Evolutionary conservation across 2,329 filamentous ascomycete species (phyloP).

Genomic region (Clonostachys chloroleuca): DNA sequence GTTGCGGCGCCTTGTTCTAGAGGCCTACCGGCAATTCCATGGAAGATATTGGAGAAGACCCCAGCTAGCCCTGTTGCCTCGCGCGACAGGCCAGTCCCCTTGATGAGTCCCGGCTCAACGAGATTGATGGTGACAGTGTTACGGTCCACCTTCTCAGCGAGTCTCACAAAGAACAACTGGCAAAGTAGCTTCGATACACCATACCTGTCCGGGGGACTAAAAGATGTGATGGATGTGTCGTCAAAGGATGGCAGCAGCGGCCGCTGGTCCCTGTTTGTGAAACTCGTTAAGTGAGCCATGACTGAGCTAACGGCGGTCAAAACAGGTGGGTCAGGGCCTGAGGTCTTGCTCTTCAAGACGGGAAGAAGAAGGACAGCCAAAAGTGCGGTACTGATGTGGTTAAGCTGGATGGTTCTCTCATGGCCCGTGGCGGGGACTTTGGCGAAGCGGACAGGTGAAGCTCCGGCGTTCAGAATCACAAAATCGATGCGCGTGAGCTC

Average conservation of each 20-base stretch:
- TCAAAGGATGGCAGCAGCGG: constrained; percentile 21
- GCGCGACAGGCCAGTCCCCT: constrained; percentile 14
- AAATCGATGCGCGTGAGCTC: constrained; percentile 11
- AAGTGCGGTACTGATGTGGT: constrained; percentile 20
- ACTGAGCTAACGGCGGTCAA: constrained; percentile 21
- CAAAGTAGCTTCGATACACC: constrained; percentile 19
- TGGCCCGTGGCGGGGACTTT: constrained; percentile 13
- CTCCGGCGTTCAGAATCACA: constrained; percentile 26
- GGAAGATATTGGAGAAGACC: not conserved
- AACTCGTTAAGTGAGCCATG: constrained; percentile 14
- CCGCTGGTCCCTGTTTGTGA: constrained; percentile 11
- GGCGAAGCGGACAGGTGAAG: constrained; percentile 10
- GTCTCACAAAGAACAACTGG: constrained; percentile 28
- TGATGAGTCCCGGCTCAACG: constrained; percentile 22
- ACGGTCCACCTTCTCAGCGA: constrained; percentile 23
- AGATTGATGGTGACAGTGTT: constrained; percentile 27
- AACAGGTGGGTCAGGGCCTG: constrained; percentile 5
- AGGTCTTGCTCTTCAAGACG: constrained; percentile 10
- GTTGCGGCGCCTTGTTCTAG: constrained; percentile 34
- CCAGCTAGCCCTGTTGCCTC: constrained; percentile 2
- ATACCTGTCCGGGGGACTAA: constrained; percentile 15
- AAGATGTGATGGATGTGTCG: constrained; percentile 11
- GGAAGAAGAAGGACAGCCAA: constrained; percentile 18
- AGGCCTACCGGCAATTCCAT: constrained; percentile 17
- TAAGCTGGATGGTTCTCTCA: constrained; percentile 22